Conservation (phyloP, 208 protist genomes). For the Strigomonas culicis region DNA sequence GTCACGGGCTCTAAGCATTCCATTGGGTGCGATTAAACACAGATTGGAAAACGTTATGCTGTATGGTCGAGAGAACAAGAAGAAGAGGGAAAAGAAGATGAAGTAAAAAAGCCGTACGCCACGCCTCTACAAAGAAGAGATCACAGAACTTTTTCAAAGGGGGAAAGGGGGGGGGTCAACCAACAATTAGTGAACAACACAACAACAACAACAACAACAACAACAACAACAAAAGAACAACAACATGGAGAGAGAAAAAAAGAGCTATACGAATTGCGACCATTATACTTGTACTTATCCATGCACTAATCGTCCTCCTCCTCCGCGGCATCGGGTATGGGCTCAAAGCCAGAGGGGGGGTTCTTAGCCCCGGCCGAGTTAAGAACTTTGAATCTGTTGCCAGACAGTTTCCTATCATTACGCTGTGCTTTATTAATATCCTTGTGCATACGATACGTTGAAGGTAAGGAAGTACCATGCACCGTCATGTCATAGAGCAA, state of each 20-base stretch:
- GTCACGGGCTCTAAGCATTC: too few relatives aligned
- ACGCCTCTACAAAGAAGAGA: constrained; percentile 15
- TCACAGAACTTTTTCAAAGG: constrained; percentile 4
- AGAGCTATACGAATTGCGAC: not conserved
- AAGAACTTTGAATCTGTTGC: constrained; percentile 83
- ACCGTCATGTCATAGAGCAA: constrained; percentile 84
- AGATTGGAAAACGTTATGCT: not conserved
- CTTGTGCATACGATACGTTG: constrained; percentile 89
- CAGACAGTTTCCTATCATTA: constrained; percentile 86
- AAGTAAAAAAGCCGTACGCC: not conserved
- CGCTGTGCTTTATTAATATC: constrained; percentile 90
- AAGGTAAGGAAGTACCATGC: constrained; percentile 81
- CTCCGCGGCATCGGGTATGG: constrained; percentile 68
- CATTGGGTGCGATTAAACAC: too few relatives aligned
- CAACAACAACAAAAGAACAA: not conserved
- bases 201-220: not conserved
- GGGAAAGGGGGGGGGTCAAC: too few relatives aligned
- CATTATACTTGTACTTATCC: not conserved
- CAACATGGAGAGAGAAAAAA: not conserved
- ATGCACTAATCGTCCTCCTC: constrained; percentile 64
- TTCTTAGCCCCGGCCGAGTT: constrained; percentile 75
- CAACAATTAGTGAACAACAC: not conserved
- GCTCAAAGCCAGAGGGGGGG: constrained; percentile 77
- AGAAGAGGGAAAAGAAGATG: constrained; percentile 19
- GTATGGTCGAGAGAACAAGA: not conserved